phyloP scores from a whole-genome alignment of 2,329 filamentous ascomycete genomes.

The Ascochyta pisi region DNA sequence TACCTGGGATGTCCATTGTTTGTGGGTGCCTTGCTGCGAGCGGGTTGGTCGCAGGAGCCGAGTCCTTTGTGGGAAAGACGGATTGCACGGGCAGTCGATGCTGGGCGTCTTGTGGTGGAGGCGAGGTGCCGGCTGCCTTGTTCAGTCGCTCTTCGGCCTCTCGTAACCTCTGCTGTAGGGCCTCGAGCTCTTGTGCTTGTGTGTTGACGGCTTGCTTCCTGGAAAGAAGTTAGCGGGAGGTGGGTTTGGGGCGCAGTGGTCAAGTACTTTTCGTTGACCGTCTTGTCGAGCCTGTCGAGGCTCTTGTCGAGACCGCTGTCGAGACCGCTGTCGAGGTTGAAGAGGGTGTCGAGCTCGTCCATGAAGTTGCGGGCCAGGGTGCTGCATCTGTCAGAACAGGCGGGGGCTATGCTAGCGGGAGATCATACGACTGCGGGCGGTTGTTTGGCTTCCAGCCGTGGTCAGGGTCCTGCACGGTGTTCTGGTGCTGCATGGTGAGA shows the following conservation, averaged over 20 bases:
- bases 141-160: slow-evolving; percentile 82
- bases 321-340: slow-evolving; percentile 82
- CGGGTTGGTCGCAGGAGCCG: slow-evolving; percentile 29
- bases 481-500: slow-evolving; percentile 31
- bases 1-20: slow-evolving; percentile 17
- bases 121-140: slow-evolving; percentile 42
- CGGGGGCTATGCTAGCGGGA: slow-evolving; percentile 32
- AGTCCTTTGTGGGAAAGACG: slow-evolving; percentile 37
- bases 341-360: slow-evolving; percentile 83
- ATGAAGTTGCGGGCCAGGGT: slow-evolving; percentile 90
- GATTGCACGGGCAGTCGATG: slow-evolving; percentile 33
- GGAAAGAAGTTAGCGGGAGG: slow-evolving; percentile 21
- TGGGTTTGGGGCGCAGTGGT: slow-evolving; percentile 43
- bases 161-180: slow-evolving; percentile 81
- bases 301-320: slow-evolving; percentile 76
- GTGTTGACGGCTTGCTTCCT: slow-evolving; percentile 81
- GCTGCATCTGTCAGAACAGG: slow-evolving; percentile 58
- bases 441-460: slow-evolving; percentile 81
- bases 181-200: slow-evolving; percentile 81
- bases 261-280: slow-evolving; percentile 78
- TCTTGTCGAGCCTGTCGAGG: slow-evolving; percentile 73
- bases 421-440: slow-evolving; percentile 81
- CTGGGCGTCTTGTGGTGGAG: slow-evolving; percentile 43
- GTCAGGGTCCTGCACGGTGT: slow-evolving; percentile 58
- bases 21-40: slow-evolving; percentile 23